Evolutionary conservation across 345 rosid genomes (phyloP), one percentile per base, ranked within the genome.

Genomic region (Balakata baccata): DNA sequence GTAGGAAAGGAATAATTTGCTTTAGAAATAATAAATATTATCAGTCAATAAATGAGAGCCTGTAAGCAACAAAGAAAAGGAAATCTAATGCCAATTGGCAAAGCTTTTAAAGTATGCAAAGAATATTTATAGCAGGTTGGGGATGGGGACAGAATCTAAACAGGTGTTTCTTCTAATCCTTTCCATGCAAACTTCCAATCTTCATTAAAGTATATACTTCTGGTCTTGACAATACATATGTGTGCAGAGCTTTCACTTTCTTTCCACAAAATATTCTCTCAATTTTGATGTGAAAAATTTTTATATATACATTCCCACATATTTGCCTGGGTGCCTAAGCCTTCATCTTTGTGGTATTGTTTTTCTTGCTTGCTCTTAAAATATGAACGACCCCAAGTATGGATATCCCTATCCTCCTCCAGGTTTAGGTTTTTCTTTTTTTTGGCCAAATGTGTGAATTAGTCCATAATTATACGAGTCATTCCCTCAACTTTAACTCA

Each of bases 321-420:
- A 25, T 11, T 1, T 14, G 1, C 6, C 8, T 17, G 0, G 22
- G 17, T 22, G 18, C 46, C 71, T 34, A 1, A 68, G 16, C 58
- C 20, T 66, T n/a, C 56, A 11, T 37, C 39, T 20, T 14, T 11
- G 64, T 18, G 60, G 1, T n/a, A 20, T 66, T 56, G 66, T 66
- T n/a, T 22, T 70, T 13, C 4, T 6, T 5, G 7, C 20, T 14
- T 17, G 12, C 53, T 39, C 10, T 14, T 57, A n/a, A 6, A 61
- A 29, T 13, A 83, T 83, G 80, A 68, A 63, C 9, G 92, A 86
- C 6, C 84, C 89, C 37, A 88, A 87, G 82, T 84, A 85, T 77
- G 90, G 79, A 6, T 84, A 86, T 61, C 86, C 87, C 1, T 87
- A 87, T 54, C 89, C 90, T 68, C 81, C 89, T 14, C 82, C 83